Conservation (phyloP, 495 filamentous ascomycete species). For the Xylaria palmicola region DNA sequence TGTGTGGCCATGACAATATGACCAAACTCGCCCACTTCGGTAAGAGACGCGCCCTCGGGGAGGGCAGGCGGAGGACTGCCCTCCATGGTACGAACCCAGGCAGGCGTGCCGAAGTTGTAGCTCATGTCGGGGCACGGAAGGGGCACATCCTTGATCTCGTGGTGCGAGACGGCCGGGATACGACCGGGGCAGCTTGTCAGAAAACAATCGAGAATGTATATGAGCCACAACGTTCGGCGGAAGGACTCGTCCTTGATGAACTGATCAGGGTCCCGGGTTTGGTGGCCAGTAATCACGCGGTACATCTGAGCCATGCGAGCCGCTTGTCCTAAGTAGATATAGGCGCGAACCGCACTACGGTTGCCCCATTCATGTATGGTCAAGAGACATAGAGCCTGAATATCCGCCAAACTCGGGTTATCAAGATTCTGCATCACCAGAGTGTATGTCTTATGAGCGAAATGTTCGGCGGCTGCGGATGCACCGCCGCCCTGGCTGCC, state of each 20-base stretch:
- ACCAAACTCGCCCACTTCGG: slow-evolving; percentile 51
- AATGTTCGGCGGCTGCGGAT: slow-evolving; percentile 46
- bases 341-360: slow-evolving; percentile 51
- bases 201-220: slow-evolving; percentile 54
- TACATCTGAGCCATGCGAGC: slow-evolving; percentile 54
- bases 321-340: slow-evolving; percentile 52
- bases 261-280: slow-evolving; percentile 44
- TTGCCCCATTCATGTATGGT: slow-evolving; percentile 54
- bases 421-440: slow-evolving; percentile 47
- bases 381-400: slow-evolving; percentile 51
- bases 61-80: slow-evolving; percentile 37
- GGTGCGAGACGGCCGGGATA: slow-evolving; percentile 45
- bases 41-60: slow-evolving; percentile 31
- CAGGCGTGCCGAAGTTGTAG: slow-evolving; percentile 49
- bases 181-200: slow-evolving; percentile 54
- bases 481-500: slow-evolving; percentile 43
- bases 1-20: slow-evolving; percentile 52
- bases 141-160: slow-evolving; percentile 46
- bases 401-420: slow-evolving; percentile 49
- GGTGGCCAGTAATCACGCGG: slow-evolving; percentile 47
- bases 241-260: slow-evolving; percentile 54
- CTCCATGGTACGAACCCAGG: slow-evolving; percentile 44
- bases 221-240: slow-evolving; percentile 51
- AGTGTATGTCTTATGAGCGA: slow-evolving; percentile 47
- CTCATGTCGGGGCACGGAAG: slow-evolving; percentile 52